A percentile compares a stretch with the other conserved stretches of the same genome.
Conservation (phyloP, 768 basidiomycete species). For the Suillus americanus region DNA sequence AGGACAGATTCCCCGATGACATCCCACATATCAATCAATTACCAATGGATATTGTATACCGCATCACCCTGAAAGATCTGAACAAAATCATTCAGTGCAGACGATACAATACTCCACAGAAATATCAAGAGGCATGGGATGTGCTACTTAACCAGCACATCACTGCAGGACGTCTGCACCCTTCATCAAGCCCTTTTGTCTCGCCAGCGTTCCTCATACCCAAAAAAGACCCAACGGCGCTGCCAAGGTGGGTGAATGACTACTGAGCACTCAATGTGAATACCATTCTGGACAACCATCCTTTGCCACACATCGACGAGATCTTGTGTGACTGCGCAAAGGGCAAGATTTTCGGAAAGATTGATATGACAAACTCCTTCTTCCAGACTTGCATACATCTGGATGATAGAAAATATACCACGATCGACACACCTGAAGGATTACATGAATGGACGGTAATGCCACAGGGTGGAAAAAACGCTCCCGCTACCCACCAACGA, state of each 20-base stretch:
- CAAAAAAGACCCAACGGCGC: conserved; percentile 15
- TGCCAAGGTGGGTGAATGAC: conserved; percentile 21
- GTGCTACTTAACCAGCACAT: conserved; percentile 32
- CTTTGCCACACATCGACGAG: conserved; percentile 20
- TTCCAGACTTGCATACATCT: conserved; percentile 34
- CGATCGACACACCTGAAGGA: conserved; percentile 30
- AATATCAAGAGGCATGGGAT: conserved; percentile 29
- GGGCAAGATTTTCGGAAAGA: conserved; percentile 28
- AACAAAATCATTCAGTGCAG: conserved; percentile 12
- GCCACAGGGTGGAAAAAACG: conserved; percentile 35
- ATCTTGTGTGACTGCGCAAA: conserved; percentile 11
- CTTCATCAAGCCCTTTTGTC: conserved; percentile 24
- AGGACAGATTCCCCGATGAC: conserved; percentile 18
- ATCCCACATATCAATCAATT: conserved; percentile 20
- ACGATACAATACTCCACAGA: conserved; percentile 21
- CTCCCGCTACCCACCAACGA: conserved; percentile 34
- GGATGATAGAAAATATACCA: conserved; percentile 32
- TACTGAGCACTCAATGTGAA: conserved; percentile 19
- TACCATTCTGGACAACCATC: conserved; percentile 21
- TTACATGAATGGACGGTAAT: conserved; percentile 39
- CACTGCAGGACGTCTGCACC: conserved; percentile 24
- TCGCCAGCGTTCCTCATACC: conserved; percentile 33
- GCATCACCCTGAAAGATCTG: conserved; percentile 15
- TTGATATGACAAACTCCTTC: conserved; percentile 41
- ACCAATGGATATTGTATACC: conserved; percentile 15